A percentile compares a stretch with the other conserved stretches of the same genome.
Conservation (phyloP, 176 grass and related monocot genomes). For the Phragmites australis region DNA sequence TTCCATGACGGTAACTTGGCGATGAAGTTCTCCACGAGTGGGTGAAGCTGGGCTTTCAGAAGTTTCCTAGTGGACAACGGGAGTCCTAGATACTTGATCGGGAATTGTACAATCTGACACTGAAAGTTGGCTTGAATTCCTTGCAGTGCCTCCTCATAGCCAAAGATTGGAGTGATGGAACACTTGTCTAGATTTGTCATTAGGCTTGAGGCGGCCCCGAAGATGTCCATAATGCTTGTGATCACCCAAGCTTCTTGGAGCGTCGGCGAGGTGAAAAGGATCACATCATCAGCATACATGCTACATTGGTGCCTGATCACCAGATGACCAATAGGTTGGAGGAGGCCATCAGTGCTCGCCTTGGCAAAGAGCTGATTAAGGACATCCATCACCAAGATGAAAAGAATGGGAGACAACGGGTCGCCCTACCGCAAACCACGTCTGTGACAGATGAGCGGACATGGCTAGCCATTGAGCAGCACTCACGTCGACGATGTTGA, state of each 20-base stretch:
- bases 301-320: neutral
- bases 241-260: too few species aligned
- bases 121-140: too few species aligned
- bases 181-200: too few species aligned
- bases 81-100: neutral
- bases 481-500: fast-evolving
- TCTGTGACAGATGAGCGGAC: neutral
- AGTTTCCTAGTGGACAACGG: too few species aligned
- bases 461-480: neutral
- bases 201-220: too few species aligned
- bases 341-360: fast-evolving
- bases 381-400: neutral
- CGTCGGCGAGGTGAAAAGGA: neutral
- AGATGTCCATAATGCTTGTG: too few species aligned
- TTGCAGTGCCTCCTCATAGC: too few species aligned
- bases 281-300: neutral
- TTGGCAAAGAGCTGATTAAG: neutral
- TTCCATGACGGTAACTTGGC: neutral
- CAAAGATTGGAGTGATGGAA: too few species aligned
- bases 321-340: neutral
- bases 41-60: too few species aligned
- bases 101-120: too few species aligned
- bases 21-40: neutral
- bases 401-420: neutral
- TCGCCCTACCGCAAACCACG: neutral